These are phyloP conservation scores for Apiospora phragmitis DNA, from an alignment of 2,329 filamentous ascomycete genomes.

Conservation along the genomic window DNA sequence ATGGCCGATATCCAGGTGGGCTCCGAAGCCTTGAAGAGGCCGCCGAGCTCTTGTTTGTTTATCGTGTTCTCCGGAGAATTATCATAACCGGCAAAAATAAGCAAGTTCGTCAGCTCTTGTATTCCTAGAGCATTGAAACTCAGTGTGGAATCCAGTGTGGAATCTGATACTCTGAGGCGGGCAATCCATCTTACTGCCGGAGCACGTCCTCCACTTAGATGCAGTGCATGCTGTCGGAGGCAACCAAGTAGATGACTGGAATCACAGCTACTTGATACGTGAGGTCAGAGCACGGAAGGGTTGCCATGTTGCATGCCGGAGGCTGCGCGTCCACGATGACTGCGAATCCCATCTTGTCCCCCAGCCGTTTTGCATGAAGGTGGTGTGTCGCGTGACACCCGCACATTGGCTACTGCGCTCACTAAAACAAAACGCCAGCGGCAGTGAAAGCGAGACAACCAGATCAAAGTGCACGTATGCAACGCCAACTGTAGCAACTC, in stretches of 20 bases:
- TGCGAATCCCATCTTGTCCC: neutral
- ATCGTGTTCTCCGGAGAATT: neutral
- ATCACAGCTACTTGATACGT: neutral
- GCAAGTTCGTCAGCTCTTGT: neutral
- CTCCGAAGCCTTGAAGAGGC: neutral
- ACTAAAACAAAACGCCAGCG: neutral
- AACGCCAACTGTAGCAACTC: neutral
- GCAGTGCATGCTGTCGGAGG: neutral
- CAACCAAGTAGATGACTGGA: neutral
- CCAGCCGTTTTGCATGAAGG: conserved; percentile 1
- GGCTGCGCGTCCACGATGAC: neutral
- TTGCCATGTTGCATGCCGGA: neutral
- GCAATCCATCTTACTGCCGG: neutral
- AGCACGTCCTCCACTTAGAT: neutral
- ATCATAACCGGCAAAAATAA: neutral
- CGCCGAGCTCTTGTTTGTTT: neutral
- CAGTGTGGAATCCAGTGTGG: neutral
- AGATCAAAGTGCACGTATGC: neutral
- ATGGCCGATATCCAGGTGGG: neutral
- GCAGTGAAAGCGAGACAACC: neutral
- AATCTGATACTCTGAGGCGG: neutral
- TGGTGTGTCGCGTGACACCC: neutral
- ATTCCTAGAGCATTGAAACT: neutral
- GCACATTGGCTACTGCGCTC: conserved; percentile 1
- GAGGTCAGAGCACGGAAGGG: neutral